Base-by-base conservation (phyloP, 2,329 filamentous ascomycete genomes). In the Ceratocystis variospora region DNA sequence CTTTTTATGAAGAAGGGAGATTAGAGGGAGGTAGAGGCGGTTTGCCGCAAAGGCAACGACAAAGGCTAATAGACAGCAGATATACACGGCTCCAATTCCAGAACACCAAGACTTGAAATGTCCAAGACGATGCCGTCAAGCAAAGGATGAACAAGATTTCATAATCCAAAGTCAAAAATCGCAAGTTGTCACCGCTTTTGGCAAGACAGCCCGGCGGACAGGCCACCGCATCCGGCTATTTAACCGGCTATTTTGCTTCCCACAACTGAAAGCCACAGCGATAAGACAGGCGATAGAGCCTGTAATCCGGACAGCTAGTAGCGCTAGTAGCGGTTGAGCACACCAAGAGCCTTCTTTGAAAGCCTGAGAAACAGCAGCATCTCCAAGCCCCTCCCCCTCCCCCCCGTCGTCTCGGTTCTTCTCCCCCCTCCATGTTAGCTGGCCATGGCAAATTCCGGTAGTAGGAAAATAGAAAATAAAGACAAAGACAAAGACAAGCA, bases 111-210 rank as follows among this genome's bases (percentile, higher is more conserved):
- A 37, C 33, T 37, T 37, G 33, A 37, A 10, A 12, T 12, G 7
- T 10, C 33, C 33, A 37, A 37, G 33, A 37, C 10, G 33, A 37
- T 3, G 33, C 33, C 33, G 10, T 10, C 33, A 12, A 37, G 33
- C 7, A 37, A 61, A 61, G 57, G 48, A 55, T 37, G 59, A 59
- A 41, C 48, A 64, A 61, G 28, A 41, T 46, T 22, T 10, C 8
- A 37, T 3, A 37, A 37, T 8, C 33, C 33, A 37, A 25, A 50
- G 28, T 37, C 6, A 37, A 37, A 37, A 22, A 22, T 50, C 28
- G 22, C 62, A 31, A 31, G 31, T 48, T 46, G 31, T 48, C 61
- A 17, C 41, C 46, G 41, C 61, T 63, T 63, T n/a, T 57, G 53
- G 53, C 17, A 28, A 31, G 28, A 5, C 25, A n/a, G n/a, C 22